A percentile compares a stretch with the other conserved stretches of the same genome.
These are phyloP conservation scores for Moelleriella libera DNA, from an alignment of 2,329 filamentous ascomycete genomes.

Conservation along the genomic window DNA sequence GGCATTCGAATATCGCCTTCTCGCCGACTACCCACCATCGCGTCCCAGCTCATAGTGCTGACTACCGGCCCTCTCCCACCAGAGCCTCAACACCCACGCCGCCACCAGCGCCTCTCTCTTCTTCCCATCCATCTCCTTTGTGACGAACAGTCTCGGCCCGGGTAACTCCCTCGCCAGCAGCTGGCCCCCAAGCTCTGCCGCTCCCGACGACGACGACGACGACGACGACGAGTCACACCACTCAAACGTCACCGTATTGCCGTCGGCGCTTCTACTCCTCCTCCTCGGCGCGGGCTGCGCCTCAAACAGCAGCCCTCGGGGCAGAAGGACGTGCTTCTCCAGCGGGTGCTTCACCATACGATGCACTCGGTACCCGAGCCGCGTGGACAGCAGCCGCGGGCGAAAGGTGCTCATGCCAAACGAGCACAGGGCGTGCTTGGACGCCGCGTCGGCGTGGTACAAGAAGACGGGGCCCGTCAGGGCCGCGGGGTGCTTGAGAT, in stretches of 20 bases:
- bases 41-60: slow-evolving; percentile 1
- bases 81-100: slow-evolving; percentile 20
- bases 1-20: background rate
- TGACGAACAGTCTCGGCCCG: slow-evolving; percentile 13
- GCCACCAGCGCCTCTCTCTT: slow-evolving; percentile 19
- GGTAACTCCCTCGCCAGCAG: slow-evolving; percentile 8
- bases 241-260: slow-evolving; percentile 13
- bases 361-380: slow-evolving; percentile 14
- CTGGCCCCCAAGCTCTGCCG: slow-evolving; percentile 2
- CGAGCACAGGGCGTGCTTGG: slow-evolving; percentile 13
- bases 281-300: background rate
- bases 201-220: background rate
- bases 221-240: slow-evolving; percentile 10
- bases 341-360: slow-evolving; percentile 11
- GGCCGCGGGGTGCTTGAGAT: slow-evolving; percentile 17
- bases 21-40: background rate
- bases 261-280: background rate
- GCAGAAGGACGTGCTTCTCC: slow-evolving; percentile 10
- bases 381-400: slow-evolving; percentile 7
- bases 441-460: slow-evolving; percentile 18
- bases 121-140: slow-evolving; percentile 13
- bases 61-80: slow-evolving; percentile 14
- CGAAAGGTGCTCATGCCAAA: slow-evolving; percentile 15
- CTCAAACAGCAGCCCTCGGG: slow-evolving; percentile 13
- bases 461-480: slow-evolving; percentile 13